Evolutionary conservation across 2,329 filamentous ascomycete genomes (phyloP).

Genomic region (Sarocladiaceae sp.): DNA sequence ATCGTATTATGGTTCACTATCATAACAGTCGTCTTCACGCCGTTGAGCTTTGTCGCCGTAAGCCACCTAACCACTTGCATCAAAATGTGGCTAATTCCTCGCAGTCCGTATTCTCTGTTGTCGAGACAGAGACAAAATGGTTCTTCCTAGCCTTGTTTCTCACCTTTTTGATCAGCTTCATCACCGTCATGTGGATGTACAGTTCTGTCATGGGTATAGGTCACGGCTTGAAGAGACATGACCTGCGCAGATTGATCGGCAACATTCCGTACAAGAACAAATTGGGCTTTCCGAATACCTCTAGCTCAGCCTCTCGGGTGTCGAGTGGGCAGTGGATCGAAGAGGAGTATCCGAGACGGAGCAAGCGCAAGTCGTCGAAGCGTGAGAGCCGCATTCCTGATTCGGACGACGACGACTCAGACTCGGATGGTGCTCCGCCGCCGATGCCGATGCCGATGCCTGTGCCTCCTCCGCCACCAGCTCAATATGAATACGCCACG

Average conservation of each 20-base stretch:
- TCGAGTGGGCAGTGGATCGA: neutral
- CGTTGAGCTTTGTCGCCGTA: constrained; percentile 3
- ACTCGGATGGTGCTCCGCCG: too few species aligned
- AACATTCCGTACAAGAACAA: neutral
- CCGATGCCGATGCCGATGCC: too few species aligned
- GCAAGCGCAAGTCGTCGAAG: too few species aligned
- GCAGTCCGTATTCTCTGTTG: constrained; percentile 2
- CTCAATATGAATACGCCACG: too few species aligned
- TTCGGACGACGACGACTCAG: too few species aligned
- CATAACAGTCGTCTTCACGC: constrained; percentile 1
- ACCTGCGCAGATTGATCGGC: neutral
- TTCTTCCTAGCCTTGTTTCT: neutral
- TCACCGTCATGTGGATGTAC: neutral
- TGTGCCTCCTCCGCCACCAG: too few species aligned
- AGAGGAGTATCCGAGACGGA: neutral
- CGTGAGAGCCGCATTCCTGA: too few species aligned
- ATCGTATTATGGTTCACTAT: constrained; percentile 3
- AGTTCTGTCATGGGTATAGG: neutral
- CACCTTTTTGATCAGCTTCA: neutral
- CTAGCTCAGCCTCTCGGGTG: neutral
- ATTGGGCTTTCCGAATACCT: neutral
- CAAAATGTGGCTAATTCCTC: neutral
- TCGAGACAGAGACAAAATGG: neutral
- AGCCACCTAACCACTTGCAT: neutral
- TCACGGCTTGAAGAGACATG: neutral